phyloP scores from a whole-genome alignment of 257 asterid species.

The Solanum bukasovii region DNA sequence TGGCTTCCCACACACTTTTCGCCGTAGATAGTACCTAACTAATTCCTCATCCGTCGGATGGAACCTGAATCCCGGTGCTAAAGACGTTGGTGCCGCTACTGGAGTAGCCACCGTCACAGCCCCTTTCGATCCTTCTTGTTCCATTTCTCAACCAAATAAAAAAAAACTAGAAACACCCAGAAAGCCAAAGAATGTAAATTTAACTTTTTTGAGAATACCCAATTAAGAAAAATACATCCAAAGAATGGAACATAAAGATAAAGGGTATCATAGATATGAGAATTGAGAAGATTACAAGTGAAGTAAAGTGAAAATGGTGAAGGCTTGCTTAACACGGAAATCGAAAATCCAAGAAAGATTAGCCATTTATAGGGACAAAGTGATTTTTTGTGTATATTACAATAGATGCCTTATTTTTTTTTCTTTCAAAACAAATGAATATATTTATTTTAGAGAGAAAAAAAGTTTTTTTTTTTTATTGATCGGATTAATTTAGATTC shows the following conservation, averaged over 20 bases:
- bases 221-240: neutral
- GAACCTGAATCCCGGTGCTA: slow-evolving; percentile 94
- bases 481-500: neutral
- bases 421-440: neutral
- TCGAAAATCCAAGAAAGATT: slow-evolving; percentile 29
- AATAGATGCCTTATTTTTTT: neutral
- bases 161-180: neutral
- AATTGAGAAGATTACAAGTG: slow-evolving; percentile 41
- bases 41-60: slow-evolving; percentile 96
- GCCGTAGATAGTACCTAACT: slow-evolving; percentile 71
- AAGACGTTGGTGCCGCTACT: slow-evolving; percentile 42
- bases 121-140: neutral
- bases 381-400: neutral
- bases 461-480: neutral
- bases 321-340: slow-evolving; percentile 76
- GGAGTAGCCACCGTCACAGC: slow-evolving; percentile 13
- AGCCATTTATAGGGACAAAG: neutral
- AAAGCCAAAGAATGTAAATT: neutral
- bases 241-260: neutral
- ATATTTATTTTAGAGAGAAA: neutral
- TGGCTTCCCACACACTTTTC: slow-evolving; percentile 75
- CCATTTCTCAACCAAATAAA: neutral
- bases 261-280: neutral
- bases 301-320: slow-evolving; percentile 27
- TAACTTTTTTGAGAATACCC: neutral